Base-by-base conservation (phyloP, 495 filamentous ascomycete genomes). In the Penicillium silybi region DNA sequence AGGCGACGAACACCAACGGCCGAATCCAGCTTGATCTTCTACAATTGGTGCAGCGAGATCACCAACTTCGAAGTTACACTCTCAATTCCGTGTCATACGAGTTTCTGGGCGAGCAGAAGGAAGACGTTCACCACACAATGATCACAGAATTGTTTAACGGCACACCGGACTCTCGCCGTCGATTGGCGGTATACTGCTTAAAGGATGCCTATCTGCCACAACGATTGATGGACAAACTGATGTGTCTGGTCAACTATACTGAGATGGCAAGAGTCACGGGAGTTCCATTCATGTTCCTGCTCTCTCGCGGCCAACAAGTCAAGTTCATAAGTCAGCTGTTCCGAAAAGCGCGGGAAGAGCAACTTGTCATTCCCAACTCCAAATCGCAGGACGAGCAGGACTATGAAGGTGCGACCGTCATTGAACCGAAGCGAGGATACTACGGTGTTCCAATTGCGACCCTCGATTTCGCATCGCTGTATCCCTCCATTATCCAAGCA, bases 251-350 rank as follows among this genome's bases (percentile, higher is more conserved):
- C 63, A 99, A 99, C 67, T 97, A 97, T 61, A 97, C 93, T 0
- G 93, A 99, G 69, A 99, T 99, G 93, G 93, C 93, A 37, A 93
- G 93, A 81, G 93, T 99, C 64, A 99, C 93, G 16, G 93, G 93
- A 53, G 92, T 99, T 1, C 95, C 93, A 1, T 99, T 97, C 78
- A 96, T 95, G 61, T 97, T 86, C 62, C 81, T 99, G 17, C 81
- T 99, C 4, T 80, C 95, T 22, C 83, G 89, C 64, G 93, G 93
- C 41, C 93, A 99, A 64, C 93, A 99, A 66, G 87, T 97, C 61
- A 96, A 96, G 62, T 97, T 99, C 73, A 80, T 99, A 69, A 96
- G 90, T 62, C 93, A 99, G 66, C 80, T 99, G 6, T 99, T 93
- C 77, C 86, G 93, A 29, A 97, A 96, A 67, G 93, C 93, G 2